phyloP scores from a whole-genome alignment of 2,329 filamentous ascomycete species.

The Phialemonium atrogriseum region DNA sequence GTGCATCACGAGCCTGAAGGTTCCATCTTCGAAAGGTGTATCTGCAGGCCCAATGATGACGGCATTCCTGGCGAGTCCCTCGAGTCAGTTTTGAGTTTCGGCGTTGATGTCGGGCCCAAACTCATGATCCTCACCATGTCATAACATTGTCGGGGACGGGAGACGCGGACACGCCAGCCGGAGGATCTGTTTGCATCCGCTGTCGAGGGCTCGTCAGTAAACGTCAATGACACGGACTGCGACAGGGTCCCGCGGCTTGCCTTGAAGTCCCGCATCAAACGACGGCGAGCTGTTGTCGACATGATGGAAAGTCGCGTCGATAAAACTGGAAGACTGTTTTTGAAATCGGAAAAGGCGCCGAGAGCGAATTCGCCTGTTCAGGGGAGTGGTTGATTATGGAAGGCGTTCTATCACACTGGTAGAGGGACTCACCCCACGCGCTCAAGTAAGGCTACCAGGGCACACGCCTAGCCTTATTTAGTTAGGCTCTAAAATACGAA shows the following conservation, averaged over 20 bases:
- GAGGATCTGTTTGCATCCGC: conserved; percentile 99
- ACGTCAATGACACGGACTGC: not conserved
- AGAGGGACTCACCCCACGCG: too few species aligned
- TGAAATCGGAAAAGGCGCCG: too few species aligned
- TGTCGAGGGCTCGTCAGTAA: conserved; percentile 27
- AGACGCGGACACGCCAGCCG: conserved; percentile 91
- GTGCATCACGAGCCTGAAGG: conserved; percentile 95
- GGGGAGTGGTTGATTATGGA: too few species aligned
- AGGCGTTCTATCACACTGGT: too few species aligned
- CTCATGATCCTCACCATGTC: conserved; percentile 62
- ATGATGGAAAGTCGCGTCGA: too few species aligned
- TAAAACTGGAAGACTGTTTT: too few species aligned
- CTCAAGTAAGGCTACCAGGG: too few species aligned
- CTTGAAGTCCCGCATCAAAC: conserved; percentile 99
- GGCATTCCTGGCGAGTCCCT: conserved; percentile 93
- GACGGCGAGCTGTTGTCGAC: conserved; percentile 92
- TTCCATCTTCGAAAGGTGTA: conserved; percentile 96
- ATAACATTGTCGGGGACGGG: conserved; percentile 95
- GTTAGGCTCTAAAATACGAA: too few species aligned
- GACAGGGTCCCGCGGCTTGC: conserved; percentile 32
- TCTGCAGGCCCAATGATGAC: conserved; percentile 97
- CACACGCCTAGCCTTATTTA: too few species aligned
- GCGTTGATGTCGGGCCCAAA: too few species aligned
- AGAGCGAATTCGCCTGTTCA: too few species aligned
- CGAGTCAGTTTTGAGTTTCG: too few species aligned